A percentile compares a stretch with the other conserved stretches of the same genome.
These are phyloP conservation scores for Cytospora mali DNA, from an alignment of 2,329 filamentous ascomycete genomes.

Conservation along the genomic window DNA sequence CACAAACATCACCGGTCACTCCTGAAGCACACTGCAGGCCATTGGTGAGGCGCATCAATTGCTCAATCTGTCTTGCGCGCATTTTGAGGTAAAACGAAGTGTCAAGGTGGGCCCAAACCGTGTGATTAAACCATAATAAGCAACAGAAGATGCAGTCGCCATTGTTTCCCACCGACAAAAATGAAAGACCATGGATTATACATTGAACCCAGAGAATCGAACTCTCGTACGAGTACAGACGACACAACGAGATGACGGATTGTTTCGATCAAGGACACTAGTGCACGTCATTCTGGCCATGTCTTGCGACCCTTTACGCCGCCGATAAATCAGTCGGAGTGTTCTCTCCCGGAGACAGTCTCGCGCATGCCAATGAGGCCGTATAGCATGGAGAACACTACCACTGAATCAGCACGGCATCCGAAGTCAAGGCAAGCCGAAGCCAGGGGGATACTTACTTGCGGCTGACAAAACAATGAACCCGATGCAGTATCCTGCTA, in stretches of 20 bases:
- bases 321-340: slow-evolving; percentile 4
- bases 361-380: slow-evolving; percentile 54
- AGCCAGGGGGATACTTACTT: slow-evolving; percentile 42
- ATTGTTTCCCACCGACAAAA: background rate
- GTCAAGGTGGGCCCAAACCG: slow-evolving; percentile 1
- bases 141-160: background rate
- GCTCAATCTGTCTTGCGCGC: slow-evolving; percentile 21
- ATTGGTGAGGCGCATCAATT: slow-evolving; percentile 7
- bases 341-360: slow-evolving; percentile 30
- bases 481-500: slow-evolving; percentile 46
- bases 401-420: slow-evolving; percentile 29
- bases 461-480: slow-evolving; percentile 49
- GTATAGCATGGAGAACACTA: slow-evolving; percentile 52
- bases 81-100: slow-evolving; percentile 2
- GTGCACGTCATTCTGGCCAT: background rate
- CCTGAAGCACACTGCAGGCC: background rate
- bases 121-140: slow-evolving; percentile 11
- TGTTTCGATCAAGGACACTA: background rate
- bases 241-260: background rate
- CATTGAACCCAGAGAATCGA: background rate
- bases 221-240: background rate
- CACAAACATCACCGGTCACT: background rate
- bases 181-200: background rate
- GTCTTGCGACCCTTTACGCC: background rate
- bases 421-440: background rate